Conservation (phyloP, 2,329 filamentous ascomycete species). For the Fusarium begoniae region DNA sequence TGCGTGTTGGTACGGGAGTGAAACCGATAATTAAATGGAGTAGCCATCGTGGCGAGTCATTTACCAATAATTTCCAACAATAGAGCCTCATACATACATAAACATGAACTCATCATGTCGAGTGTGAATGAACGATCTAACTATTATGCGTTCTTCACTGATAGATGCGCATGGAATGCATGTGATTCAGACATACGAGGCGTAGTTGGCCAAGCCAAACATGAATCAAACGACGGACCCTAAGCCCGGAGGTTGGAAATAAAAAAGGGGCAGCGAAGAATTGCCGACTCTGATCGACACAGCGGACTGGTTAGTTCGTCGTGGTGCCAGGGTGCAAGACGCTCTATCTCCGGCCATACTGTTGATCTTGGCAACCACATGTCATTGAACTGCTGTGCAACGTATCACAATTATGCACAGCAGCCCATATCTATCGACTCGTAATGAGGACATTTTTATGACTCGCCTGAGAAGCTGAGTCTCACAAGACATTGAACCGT, state of each 20-base stretch:
- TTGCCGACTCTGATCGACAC: constrained; percentile 37
- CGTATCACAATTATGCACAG: constrained; percentile 15
- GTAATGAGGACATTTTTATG: not conserved
- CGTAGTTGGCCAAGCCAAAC: not conserved
- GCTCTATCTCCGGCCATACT: constrained; percentile 18
- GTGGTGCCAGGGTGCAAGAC: constrained; percentile 9
- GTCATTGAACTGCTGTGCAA: constrained; percentile 13
- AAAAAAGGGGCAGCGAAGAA: constrained; percentile 27
- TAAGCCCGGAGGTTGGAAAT: constrained; percentile 1
- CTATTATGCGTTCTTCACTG: not conserved
- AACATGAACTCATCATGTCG: not conserved
- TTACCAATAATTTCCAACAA: constrained; percentile 8
- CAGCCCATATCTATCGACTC: not conserved
- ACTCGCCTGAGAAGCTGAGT: not conserved
- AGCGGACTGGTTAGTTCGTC: constrained; percentile 21
- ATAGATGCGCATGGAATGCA: constrained; percentile 11
- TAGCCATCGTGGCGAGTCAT: constrained; percentile 27
- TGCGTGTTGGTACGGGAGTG: constrained; percentile 11
- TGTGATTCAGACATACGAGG: constrained; percentile 16
- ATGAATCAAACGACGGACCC: constrained; percentile 15
- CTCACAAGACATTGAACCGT: not conserved
- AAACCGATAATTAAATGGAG: constrained; percentile 11
- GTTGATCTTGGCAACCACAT: constrained; percentile 23
- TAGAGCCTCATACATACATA: not conserved
- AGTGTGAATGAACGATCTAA: not conserved